phyloP scores from a whole-genome alignment of 2,329 filamentous ascomycete species.

The Venturiaceae sp. region DNA sequence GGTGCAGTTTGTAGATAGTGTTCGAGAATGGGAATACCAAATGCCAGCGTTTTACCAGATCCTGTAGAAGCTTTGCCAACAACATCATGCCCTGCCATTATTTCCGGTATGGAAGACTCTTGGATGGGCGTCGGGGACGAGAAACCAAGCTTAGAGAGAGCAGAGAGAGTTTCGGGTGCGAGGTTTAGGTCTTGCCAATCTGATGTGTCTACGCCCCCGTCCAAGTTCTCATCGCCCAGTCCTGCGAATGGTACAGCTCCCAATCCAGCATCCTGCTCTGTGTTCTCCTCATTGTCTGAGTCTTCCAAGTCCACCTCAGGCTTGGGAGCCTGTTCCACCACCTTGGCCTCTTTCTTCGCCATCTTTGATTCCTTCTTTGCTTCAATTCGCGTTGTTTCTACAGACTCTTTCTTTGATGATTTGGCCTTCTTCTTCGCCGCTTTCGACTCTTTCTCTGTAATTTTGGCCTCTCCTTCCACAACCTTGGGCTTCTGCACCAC shows the following conservation, averaged over 20 bases:
- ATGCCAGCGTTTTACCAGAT: constrained; percentile 93
- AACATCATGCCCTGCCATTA: constrained; percentile 76
- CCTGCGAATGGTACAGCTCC: constrained; percentile 44
- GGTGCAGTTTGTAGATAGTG: constrained; percentile 48
- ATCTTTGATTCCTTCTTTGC: not conserved
- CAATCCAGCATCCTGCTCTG: constrained; percentile 19
- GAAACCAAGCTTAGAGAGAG: constrained; percentile 74
- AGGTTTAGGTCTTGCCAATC: constrained; percentile 70
- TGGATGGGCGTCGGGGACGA: constrained; percentile 76
- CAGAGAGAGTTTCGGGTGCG: constrained; percentile 59
- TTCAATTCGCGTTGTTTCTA: constrained; percentile 13
- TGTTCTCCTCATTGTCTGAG: not conserved
- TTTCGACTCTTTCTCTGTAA: not conserved
- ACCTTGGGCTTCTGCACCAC: constrained; percentile 16
- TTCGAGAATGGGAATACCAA: constrained; percentile 88
- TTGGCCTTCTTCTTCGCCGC: constrained; percentile 17
- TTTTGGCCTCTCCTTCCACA: constrained; percentile 14
- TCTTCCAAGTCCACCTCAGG: not conserved
- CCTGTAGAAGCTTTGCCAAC: constrained; percentile 95
- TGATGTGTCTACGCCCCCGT: constrained; percentile 58
- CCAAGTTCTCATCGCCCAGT: constrained; percentile 39
- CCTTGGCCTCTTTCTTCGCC: constrained; percentile 17
- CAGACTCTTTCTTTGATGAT: constrained; percentile 15
- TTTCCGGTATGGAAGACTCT: constrained; percentile 65
- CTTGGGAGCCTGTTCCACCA: constrained; percentile 8